These are phyloP conservation scores for Neurospora tetrasperma DNA, from an alignment of 495 filamentous ascomycete species.

Conservation along the genomic window DNA sequence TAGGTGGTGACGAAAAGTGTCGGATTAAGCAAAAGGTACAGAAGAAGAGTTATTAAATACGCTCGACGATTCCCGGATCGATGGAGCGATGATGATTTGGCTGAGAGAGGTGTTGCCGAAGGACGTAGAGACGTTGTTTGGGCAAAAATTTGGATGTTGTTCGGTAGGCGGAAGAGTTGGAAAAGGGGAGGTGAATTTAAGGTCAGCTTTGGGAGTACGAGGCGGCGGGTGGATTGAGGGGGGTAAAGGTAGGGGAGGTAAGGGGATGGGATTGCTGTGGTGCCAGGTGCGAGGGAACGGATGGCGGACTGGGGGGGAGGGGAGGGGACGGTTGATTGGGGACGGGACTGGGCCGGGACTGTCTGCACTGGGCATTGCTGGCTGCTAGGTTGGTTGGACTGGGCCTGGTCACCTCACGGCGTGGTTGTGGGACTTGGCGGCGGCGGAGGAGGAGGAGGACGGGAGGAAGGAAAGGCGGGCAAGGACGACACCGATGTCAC, in stretches of 20 bases:
- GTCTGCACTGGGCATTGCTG: not conserved
- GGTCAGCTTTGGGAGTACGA: constrained; percentile 27
- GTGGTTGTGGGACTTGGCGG: not conserved
- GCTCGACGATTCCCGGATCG: constrained; percentile 37
- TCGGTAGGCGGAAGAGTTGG: constrained; percentile 27
- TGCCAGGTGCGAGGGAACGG: not conserved
- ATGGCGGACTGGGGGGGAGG: not conserved
- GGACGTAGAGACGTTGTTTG: constrained; percentile 22
- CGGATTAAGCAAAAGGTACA: constrained; percentile 21
- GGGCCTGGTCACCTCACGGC: not conserved
- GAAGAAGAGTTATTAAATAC: constrained; percentile 26
- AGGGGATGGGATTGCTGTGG: constrained; percentile 13
- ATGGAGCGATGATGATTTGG: constrained; percentile 28
- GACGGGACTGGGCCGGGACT: not conserved
- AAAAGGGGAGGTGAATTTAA: constrained; percentile 44
- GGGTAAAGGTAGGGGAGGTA: constrained; percentile 17
- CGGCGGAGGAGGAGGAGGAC: not conserved
- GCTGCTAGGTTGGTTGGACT: not conserved
- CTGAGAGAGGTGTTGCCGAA: constrained; percentile 7
- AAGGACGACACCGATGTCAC: not conserved
- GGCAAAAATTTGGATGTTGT: constrained; percentile 26
- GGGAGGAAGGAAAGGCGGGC: constrained; percentile 20
- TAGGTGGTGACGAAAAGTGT: constrained; percentile 30
- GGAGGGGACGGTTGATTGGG: not conserved
- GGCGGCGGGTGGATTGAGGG: constrained; percentile 23